phyloP scores from a whole-genome alignment of 768 basidiomycete genomes.

The Clathrus columnatus region DNA sequence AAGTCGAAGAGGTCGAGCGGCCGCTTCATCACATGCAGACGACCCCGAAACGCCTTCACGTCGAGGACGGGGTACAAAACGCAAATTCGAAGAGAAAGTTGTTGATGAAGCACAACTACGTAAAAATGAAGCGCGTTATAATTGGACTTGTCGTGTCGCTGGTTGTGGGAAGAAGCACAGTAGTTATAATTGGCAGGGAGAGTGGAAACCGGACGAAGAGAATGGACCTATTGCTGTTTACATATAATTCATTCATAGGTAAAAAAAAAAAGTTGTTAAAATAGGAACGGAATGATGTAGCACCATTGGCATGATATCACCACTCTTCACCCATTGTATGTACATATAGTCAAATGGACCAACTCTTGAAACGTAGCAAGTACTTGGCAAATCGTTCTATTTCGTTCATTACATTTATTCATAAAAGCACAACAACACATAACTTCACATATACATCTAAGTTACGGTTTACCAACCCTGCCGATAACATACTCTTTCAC shows the following conservation, averaged over 20 bases:
- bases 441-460: background rate
- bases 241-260: no score
- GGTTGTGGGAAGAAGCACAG: conserved; percentile 46
- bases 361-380: no score
- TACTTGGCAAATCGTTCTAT: background rate
- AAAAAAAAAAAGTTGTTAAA: no score
- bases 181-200: conserved; percentile 49
- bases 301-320: no score
- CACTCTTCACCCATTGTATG: no score
- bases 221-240: conserved; percentile 32
- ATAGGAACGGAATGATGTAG: no score
- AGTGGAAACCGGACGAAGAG: conserved; percentile 51
- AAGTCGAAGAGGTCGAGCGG: background rate
- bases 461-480: conserved; percentile 52
- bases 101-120: conserved; percentile 17
- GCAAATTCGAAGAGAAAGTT: conserved; percentile 22
- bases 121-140: conserved; percentile 35
- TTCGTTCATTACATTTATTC: background rate
- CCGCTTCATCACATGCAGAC: background rate
- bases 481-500: conserved; percentile 71
- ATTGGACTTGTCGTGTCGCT: conserved; percentile 59
- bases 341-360: no score
- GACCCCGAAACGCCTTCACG: conserved; percentile 5
- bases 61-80: conserved; percentile 18
- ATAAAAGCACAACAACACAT: background rate